Evolutionary conservation across 163 green algal species (phyloP).

Genomic region (Volvox carteri): DNA sequence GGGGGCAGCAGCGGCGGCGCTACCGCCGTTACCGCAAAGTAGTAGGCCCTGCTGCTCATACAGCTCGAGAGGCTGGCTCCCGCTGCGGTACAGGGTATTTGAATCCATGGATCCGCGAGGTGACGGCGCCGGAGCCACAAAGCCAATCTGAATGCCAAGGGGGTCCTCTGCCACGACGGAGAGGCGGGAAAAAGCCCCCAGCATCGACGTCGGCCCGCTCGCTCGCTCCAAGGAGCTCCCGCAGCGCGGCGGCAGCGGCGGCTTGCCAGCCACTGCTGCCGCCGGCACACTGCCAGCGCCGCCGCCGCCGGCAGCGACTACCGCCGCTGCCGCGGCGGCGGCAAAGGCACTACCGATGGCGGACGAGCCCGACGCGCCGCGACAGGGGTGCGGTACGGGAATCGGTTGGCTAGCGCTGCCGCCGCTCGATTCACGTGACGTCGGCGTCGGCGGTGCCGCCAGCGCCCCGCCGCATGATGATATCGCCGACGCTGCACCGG

Average conservation of each 20-base stretch:
- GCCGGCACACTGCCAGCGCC: no score
- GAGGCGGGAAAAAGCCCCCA: conserved; percentile 27
- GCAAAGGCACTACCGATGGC: conserved; percentile 18
- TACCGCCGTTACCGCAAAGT: background rate
- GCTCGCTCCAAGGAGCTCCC: background rate
- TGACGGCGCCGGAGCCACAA: conserved; percentile 21
- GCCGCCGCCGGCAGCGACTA: no score
- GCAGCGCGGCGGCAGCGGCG: conserved; percentile 42
- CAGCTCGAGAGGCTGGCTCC: conserved; percentile 6
- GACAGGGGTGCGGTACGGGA: no score
- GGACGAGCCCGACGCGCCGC: no score
- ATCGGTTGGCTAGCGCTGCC: conserved; percentile 24
- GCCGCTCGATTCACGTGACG: background rate
- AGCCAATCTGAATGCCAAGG: conserved; percentile 9
- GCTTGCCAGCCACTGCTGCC: background rate
- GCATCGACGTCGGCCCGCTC: no score
- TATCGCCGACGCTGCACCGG: background rate
- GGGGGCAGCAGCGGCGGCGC: background rate
- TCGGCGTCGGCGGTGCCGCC: background rate
- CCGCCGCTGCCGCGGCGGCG: background rate
- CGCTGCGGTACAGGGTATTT: background rate
- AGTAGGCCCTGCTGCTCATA: conserved; percentile 18
- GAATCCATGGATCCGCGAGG: conserved; percentile 49
- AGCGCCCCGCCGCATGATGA: background rate
- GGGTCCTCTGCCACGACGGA: conserved; percentile 49